phyloP scores from a whole-genome alignment of 176 grass and related monocot species.

The Tuctoria greenei region DNA sequence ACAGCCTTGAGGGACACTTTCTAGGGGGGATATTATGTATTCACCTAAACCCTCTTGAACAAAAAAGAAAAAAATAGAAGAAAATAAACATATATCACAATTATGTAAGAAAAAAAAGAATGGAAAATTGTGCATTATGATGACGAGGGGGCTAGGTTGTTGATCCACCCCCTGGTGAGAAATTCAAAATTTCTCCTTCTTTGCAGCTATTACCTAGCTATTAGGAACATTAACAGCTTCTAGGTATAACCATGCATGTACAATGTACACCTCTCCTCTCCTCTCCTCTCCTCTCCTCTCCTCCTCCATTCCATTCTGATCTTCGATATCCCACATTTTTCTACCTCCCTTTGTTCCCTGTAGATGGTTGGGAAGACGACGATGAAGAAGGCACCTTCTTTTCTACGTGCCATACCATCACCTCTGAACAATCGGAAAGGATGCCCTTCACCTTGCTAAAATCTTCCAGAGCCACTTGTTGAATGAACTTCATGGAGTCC shows the following conservation, averaged over 20 bases:
- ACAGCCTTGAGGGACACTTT: slow-evolving; percentile 30
- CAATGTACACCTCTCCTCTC: slow-evolving; percentile 36
- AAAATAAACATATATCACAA: slow-evolving; percentile 57
- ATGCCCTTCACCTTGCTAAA: slow-evolving; percentile 61
- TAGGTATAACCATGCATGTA: slow-evolving; percentile 41
- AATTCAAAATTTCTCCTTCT: slow-evolving; percentile 42
- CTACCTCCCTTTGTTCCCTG: slow-evolving; percentile 36
- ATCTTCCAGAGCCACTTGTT: slow-evolving; percentile 61
- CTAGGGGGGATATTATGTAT: slow-evolving; percentile 39
- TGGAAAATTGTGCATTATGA: slow-evolving; percentile 53
- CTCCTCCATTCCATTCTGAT: too few species aligned
- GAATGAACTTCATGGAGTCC: slow-evolving; percentile 68
- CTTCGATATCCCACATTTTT: neutral
- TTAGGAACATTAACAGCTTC: slow-evolving; percentile 36
- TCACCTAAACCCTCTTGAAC: slow-evolving; percentile 40
- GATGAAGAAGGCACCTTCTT: neutral
- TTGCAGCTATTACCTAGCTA: slow-evolving; percentile 37
- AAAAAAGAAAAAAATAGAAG: neutral
- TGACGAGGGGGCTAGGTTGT: slow-evolving; percentile 11
- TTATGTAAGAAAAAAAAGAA: slow-evolving; percentile 43
- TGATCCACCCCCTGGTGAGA: slow-evolving; percentile 35
- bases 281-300: slow-evolving; percentile 4
- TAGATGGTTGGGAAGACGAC: slow-evolving; percentile 12
- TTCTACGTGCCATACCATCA: slow-evolving; percentile 60
- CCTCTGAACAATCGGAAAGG: slow-evolving; percentile 53